Evolutionary conservation across 257 asterid species (phyloP), one percentile per base, ranked within the genome.

Genomic region (Plantago elongata): DNA sequence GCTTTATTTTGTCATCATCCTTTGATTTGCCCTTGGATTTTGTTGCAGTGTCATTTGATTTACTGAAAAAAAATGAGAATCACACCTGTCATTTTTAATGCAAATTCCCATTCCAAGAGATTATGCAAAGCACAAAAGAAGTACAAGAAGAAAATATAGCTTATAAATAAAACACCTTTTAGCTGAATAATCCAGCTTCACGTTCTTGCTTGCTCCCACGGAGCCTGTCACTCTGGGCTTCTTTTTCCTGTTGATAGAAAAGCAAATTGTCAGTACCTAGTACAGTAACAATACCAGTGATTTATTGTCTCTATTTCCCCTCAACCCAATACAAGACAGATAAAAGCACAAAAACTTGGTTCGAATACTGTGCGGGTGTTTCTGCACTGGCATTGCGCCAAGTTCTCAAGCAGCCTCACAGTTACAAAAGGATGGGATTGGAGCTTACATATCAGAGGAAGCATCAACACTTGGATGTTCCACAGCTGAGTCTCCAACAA

Each of bases 361-460:
- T 17, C 55, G 44, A 45, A 66, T 55, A 13, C 9, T 22, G 43
- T 10, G 40, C 8, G 4, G 40, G 40, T 34, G 40, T 34, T 34
- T 34, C 27, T 34, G 40, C 40, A 7, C 40, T 34, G 8, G 7
- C 40, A 5, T 34, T 34, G 40, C 8, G 4, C 40, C 2, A 7
- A 34, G 4, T 4, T 34, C 40, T 34, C 40, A 34, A 34, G 27
- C 1, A 22, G 27, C 27, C 27, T 22, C 27, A 22, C 27, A 22
- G 27, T 22, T 22, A 22, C 40, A 34, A 34, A 34, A 37, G 59
- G 27, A 65, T 38, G 22, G 37, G 49, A 50, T 51, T 48, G 59
- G 51, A 74, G 77, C 87, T 80, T 82, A 92, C 99, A 72, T 64
- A 46, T 78, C 95, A 38, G 90, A 55, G 68, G 92, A 69, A 60